These are phyloP conservation scores for Chimonanthus praecox DNA, from an alignment of 164 flowering plant genomes.

Conservation along the genomic window DNA sequence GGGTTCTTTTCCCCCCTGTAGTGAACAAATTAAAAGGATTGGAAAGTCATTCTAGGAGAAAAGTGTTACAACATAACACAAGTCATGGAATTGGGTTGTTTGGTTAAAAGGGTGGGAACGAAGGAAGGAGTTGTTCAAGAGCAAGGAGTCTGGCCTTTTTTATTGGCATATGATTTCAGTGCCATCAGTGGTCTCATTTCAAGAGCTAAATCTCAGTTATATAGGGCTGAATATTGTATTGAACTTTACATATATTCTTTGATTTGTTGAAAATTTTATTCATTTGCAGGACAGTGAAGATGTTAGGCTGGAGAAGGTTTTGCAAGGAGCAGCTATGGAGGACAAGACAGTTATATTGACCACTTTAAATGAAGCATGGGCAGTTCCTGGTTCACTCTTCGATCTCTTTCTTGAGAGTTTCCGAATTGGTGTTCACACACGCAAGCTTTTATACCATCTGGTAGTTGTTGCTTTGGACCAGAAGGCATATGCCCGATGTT, in stretches of 20 bases:
- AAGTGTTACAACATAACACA: too few species aligned
- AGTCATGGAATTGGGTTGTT: too few species aligned
- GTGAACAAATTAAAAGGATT: too few species aligned
- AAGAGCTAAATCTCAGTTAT: too few species aligned
- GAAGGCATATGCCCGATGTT: constrained; percentile 62
- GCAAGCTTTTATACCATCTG: constrained; percentile 55
- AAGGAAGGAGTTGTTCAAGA: background rate
- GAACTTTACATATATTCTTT: background rate
- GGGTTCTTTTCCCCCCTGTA: too few species aligned
- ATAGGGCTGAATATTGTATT: background rate
- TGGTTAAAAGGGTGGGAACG: too few species aligned
- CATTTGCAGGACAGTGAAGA: constrained; percentile 33
- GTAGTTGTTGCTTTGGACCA: constrained; percentile 70
- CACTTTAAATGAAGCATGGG: constrained; percentile 86
- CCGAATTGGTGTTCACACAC: constrained; percentile 54
- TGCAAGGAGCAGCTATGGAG: constrained; percentile 55
- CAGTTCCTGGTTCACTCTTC: constrained; percentile 50
- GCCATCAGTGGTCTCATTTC: background rate
- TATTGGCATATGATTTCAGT: background rate
- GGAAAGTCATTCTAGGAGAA: too few species aligned
- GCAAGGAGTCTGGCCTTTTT: too few species aligned
- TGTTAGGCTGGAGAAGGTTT: constrained; percentile 39
- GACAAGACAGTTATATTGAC: constrained; percentile 72
- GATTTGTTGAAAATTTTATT: background rate
- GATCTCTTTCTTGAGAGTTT: constrained; percentile 86